Percentiles rank a stretch among this genome's conserved stretches.
Evolutionary conservation across 2,329 filamentous ascomycete species (phyloP).

Genomic region (Xylaria sp.): DNA sequence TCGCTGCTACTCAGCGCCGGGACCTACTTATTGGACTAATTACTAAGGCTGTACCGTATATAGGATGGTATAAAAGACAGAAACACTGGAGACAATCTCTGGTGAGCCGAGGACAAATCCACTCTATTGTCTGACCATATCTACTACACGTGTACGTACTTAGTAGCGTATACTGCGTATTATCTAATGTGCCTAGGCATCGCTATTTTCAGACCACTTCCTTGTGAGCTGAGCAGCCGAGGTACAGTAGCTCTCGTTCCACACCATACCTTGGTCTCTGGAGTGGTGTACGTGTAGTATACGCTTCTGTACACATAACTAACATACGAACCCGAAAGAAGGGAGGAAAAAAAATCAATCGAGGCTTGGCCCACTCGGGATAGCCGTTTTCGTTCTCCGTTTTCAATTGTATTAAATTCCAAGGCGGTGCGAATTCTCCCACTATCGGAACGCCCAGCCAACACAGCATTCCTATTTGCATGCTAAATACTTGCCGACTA

Average conservation of each 20-base stretch:
- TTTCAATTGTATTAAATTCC: neutral
- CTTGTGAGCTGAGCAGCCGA: conserved; percentile 29
- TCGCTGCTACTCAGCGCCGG: conserved; percentile 21
- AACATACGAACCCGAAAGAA: neutral
- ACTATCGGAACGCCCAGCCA: neutral
- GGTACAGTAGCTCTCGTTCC: conserved; percentile 16
- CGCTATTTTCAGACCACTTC: neutral
- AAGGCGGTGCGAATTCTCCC: neutral
- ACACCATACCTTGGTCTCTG: no score
- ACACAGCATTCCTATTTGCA: neutral
- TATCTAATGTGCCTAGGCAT: neutral
- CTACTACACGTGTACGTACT: neutral
- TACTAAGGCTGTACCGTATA: neutral
- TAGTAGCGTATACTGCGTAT: no score
- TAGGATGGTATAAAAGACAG: neutral
- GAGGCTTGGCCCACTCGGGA: conserved; percentile 10
- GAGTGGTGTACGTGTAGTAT: neutral
- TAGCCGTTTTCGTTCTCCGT: neutral
- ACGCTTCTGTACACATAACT: no score
- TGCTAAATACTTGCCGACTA: neutral
- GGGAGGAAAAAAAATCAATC: neutral
- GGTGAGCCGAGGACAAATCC: conserved; percentile 19
- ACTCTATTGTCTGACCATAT: conserved; percentile 1
- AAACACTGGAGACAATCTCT: conserved; percentile 4
- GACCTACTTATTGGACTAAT: conserved; percentile 3